phyloP scores from a whole-genome alignment of 495 filamentous ascomycete species.

The Glonium stellatum region DNA sequence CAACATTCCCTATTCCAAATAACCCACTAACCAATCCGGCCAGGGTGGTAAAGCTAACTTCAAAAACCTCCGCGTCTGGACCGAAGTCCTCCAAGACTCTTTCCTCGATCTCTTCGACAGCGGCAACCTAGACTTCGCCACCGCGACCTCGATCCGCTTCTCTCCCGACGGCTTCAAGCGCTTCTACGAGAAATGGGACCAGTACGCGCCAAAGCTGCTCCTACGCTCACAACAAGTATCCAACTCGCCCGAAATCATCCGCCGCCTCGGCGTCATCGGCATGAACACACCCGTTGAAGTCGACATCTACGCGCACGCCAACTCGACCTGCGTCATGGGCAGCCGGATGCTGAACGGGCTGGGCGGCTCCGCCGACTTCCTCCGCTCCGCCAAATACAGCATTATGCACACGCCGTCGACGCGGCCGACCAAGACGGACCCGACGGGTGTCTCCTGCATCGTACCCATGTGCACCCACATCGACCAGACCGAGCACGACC shows the following conservation, averaged over 20 bases:
- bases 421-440: conserved; percentile 74
- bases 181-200: conserved; percentile 82
- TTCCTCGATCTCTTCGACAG: conserved; percentile 94
- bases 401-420: conserved; percentile 91
- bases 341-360: conserved; percentile 88
- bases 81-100: conserved; percentile 86
- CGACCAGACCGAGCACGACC: conserved; percentile 87
- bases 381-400: conserved; percentile 73
- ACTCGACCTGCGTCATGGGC: conserved; percentile 87
- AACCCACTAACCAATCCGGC: conserved; percentile 1
- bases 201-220: conserved; percentile 75
- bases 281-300: conserved; percentile 96
- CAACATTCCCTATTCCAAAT: too few relatives aligned
- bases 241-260: conserved; percentile 93
- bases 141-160: conserved; percentile 85
- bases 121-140: conserved; percentile 84
- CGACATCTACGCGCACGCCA: conserved; percentile 91
- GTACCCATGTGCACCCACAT: conserved; percentile 91
- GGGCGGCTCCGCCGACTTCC: conserved; percentile 82
- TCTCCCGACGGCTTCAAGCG: conserved; percentile 86
- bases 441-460: conserved; percentile 76
- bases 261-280: conserved; percentile 77
- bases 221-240: conserved; percentile 81
- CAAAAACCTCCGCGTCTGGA: conserved; percentile 85
- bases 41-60: conserved; percentile 64